Conservation (phyloP, 768 basidiomycete genomes). For the Hygrocybe coccinea region DNA sequence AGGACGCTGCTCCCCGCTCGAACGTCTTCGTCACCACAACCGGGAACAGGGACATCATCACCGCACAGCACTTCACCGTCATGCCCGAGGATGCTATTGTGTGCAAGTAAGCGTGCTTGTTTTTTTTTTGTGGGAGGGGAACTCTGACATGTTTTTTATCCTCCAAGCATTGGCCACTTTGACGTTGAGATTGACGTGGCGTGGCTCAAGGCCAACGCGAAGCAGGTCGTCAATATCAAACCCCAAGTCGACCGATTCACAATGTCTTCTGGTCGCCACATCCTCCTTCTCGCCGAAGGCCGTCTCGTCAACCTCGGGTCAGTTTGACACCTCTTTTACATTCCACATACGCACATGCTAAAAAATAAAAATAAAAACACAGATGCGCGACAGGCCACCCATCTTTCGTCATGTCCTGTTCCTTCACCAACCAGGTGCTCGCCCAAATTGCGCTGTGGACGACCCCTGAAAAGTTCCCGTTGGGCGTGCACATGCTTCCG, state of each 20-base stretch:
- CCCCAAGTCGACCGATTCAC: slow-evolving; percentile 99
- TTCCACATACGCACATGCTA: background rate
- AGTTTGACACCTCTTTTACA: slow-evolving; percentile 20
- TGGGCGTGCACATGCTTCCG: slow-evolving; percentile 97
- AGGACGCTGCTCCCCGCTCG: slow-evolving; percentile 82
- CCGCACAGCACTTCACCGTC: slow-evolving; percentile 78
- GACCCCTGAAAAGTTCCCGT: slow-evolving; percentile 82
- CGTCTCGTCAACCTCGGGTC: slow-evolving; percentile 98
- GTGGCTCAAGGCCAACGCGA: slow-evolving; percentile 94
- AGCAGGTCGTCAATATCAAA: slow-evolving; percentile 82
- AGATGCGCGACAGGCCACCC: slow-evolving; percentile 98
- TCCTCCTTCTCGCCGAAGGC: slow-evolving; percentile 96
- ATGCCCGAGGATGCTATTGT: slow-evolving; percentile 99
- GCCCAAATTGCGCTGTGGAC: slow-evolving; percentile 99
- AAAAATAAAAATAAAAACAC: background rate
- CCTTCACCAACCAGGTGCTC: slow-evolving; percentile 97
- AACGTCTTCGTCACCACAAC: slow-evolving; percentile 99
- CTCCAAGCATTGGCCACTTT: slow-evolving; percentile 73
- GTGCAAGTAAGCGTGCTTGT: slow-evolving; percentile 78
- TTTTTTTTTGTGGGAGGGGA: background rate
- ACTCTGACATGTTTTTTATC: slow-evolving; percentile 8
- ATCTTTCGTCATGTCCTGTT: slow-evolving; percentile 99
- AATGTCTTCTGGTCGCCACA: slow-evolving; percentile 85
- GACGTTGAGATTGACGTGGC: slow-evolving; percentile 94
- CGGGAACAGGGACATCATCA: slow-evolving; percentile 98